Base-by-base conservation (phyloP, 371 early-diverging fungal species). In the Umbelopsis sp. region DNA sequence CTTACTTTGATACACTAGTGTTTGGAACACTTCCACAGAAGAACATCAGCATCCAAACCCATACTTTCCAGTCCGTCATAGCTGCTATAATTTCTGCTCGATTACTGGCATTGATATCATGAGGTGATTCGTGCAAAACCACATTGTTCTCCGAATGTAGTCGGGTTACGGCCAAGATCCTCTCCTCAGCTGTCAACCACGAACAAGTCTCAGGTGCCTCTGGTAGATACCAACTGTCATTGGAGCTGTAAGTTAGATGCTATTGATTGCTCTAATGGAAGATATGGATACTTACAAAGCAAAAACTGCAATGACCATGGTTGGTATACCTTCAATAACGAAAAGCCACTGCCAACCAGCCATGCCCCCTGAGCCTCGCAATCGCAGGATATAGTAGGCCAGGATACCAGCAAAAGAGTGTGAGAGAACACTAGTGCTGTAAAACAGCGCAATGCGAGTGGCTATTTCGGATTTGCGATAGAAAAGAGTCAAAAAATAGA, bases 301-400 rank as follows among this genome's bases (percentile, higher is more conserved):
- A 38, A 77, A 57, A 1, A 72, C 29, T 4, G 78, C 80, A 18
- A 83, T 71, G 18, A 78, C 0, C 18, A 83, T 75, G 7, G 84
- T 81, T 2, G 84, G 84, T n/a, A 83, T 65, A n/a, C 84, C 84
- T 69, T 83, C 84, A 24, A 83, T 77, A 7, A 83, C 32, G 62
- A 83, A 83, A 10, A 83, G 46, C 84, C 84, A 83, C 72, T 76
- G 82, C 82, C 82, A 82, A 0, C 82, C 82, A 20, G 82, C 66
- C 65, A 82, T 65, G 1, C 80, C 77, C 38, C 70, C 65, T 29
- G 70, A 64, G 0, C 82, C 82, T 63, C 82, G 70, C 4, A 82
- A 24, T 50, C 72, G 78, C 25, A 82, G 64, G 16, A 82, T 80
- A 25, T 76, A 80, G 71, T 78, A 82, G 1, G 82, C 82, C 32